These are phyloP conservation scores for Lachnellula arida DNA, from an alignment of 2,329 filamentous ascomycete genomes.

Conservation along the genomic window DNA sequence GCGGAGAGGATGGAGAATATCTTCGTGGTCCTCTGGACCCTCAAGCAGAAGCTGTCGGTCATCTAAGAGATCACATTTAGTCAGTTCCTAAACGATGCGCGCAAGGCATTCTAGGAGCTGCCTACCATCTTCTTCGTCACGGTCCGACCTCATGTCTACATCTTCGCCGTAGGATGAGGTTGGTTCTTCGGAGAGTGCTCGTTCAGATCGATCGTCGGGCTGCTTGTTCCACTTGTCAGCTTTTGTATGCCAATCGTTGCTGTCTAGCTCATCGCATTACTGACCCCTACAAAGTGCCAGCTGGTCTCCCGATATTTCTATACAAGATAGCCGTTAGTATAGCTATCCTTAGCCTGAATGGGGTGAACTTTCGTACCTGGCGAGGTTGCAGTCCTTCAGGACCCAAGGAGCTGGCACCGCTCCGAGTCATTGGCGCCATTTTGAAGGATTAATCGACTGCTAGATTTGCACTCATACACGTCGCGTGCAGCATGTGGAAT, in stretches of 20 bases:
- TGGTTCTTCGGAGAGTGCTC: slow-evolving; percentile 30
- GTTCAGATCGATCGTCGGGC: slow-evolving; percentile 26
- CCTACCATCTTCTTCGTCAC: slow-evolving; percentile 24
- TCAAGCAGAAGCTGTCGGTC: slow-evolving; percentile 28
- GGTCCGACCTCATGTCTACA: slow-evolving; percentile 34
- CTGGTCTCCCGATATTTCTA: slow-evolving; percentile 29
- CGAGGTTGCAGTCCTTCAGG: slow-evolving; percentile 14
- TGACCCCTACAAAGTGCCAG: slow-evolving; percentile 31
- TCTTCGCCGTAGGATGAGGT: slow-evolving; percentile 30
- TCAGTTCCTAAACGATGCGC: not conserved
- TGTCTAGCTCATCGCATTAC: not conserved
- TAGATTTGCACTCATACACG: not conserved
- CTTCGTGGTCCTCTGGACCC: slow-evolving; percentile 38
- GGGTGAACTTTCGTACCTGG: slow-evolving; percentile 12
- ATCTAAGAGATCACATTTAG: not conserved
- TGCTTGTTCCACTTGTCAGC: slow-evolving; percentile 7
- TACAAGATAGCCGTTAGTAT: slow-evolving; percentile 14
- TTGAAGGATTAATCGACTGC: not conserved
- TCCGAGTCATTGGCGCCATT: slow-evolving; percentile 32
- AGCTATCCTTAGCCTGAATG: not conserved
- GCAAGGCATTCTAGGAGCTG: slow-evolving; percentile 16
- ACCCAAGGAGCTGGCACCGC: slow-evolving; percentile 17
- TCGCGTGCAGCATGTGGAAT: not conserved
- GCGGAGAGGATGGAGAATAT: slow-evolving; percentile 54
- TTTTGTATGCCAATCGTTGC: not conserved